A percentile compares a stretch with the other conserved stretches of the same genome.
phyloP scores from a whole-genome alignment of 495 filamentous ascomycete genomes.

The Aspergillus ellipticus region DNA sequence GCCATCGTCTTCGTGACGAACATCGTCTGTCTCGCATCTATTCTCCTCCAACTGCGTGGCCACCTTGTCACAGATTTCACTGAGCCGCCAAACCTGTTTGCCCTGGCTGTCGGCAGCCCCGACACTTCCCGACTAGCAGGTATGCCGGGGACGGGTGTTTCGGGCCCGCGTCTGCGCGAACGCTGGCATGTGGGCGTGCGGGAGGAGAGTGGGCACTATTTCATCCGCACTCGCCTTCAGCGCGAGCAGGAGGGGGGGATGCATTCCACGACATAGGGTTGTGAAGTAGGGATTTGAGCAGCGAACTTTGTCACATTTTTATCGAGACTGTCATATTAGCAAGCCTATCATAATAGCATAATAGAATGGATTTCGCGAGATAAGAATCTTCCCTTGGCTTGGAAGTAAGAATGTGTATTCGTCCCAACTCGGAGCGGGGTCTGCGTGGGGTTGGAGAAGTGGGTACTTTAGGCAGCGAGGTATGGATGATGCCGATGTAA shows the following conservation, averaged over 20 bases:
- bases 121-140: slow-evolving; percentile 51
- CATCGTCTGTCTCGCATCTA: slow-evolving; percentile 55
- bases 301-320: too few species aligned
- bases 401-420: too few species aligned
- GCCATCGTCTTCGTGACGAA: slow-evolving; percentile 59
- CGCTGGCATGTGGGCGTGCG: slow-evolving; percentile 56
- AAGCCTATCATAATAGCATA: too few species aligned
- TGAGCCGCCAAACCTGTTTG: slow-evolving; percentile 69
- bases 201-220: slow-evolving; percentile 36
- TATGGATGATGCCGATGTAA: too few species aligned
- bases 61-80: slow-evolving; percentile 70
- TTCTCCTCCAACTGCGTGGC: slow-evolving; percentile 43
- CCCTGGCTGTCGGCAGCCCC: slow-evolving; percentile 65
- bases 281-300: too few species aligned
- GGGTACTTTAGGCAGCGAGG: too few species aligned
- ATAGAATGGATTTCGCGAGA: too few species aligned
- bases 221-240: slow-evolving; percentile 18
- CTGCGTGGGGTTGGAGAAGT: too few species aligned
- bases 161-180: slow-evolving; percentile 48
- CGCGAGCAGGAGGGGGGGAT: not conserved
- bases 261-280: not conserved
- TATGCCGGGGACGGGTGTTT: slow-evolving; percentile 61
- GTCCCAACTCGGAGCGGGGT: too few species aligned
- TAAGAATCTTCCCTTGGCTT: too few species aligned
- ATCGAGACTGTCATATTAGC: too few species aligned